Evolutionary conservation across 208 protist genomes (phyloP).

Genomic region (Wallacemonas sp.): DNA sequence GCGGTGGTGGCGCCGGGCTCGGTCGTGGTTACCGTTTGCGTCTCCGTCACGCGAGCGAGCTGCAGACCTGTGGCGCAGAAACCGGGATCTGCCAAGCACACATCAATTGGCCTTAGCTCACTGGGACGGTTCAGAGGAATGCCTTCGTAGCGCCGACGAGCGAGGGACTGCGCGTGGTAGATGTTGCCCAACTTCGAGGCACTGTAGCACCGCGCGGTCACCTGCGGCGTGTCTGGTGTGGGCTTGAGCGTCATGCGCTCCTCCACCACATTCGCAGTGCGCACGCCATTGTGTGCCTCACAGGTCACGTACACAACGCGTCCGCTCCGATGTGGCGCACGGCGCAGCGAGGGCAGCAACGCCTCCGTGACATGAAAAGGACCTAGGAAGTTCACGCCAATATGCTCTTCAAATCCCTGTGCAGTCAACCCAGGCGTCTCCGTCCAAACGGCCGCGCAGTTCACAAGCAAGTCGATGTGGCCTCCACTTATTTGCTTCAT

Average conservation of each 20-base stretch:
- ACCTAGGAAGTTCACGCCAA: conserved; percentile 79
- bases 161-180: conserved; percentile 76
- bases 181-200: conserved; percentile 85
- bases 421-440: conserved; percentile 60
- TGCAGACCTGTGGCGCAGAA: conserved; percentile 65
- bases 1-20: background rate
- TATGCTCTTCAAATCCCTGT: conserved; percentile 77
- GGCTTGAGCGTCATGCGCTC: conserved; percentile 68
- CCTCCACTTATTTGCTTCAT: conserved; percentile 62
- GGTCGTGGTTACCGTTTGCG: background rate
- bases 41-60: background rate
- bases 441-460: conserved; percentile 75
- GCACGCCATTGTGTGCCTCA: conserved; percentile 71
- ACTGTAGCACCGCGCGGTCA: conserved; percentile 76
- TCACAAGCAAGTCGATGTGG: conserved; percentile 75
- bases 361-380: conserved; percentile 85
- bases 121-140: conserved; percentile 58
- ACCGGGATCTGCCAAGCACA: conserved; percentile 66
- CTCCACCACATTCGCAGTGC: conserved; percentile 49
- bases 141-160: conserved; percentile 67
- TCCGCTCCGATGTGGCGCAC: conserved; percentile 35
- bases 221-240: conserved; percentile 32
- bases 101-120: conserved; percentile 68
- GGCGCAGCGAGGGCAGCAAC: conserved; percentile 64
- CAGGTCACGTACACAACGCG: conserved; percentile 83